A percentile compares a stretch with the other conserved stretches of the same genome.
Evolutionary conservation across 495 filamentous ascomycete species (phyloP).

Genomic region (Stereocaulon alpinum): DNA sequence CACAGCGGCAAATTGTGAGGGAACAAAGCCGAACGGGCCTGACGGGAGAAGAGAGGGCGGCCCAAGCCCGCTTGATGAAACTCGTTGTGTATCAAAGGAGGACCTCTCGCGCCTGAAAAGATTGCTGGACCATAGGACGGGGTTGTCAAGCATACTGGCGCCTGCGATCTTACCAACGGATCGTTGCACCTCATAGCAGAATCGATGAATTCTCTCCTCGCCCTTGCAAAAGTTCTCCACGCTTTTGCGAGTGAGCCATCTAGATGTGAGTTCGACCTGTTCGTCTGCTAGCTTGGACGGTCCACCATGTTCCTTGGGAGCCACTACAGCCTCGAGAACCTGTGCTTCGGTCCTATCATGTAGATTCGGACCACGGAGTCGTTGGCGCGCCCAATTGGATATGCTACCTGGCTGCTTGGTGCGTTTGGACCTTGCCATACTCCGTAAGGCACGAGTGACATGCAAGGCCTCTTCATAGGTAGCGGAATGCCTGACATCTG

Average conservation of each 20-base stretch:
- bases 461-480: slow-evolving; percentile 82
- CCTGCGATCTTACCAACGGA: slow-evolving; percentile 82
- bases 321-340: slow-evolving; percentile 77
- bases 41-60: neutral
- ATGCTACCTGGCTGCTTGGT: slow-evolving; percentile 32
- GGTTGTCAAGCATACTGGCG: slow-evolving; percentile 74
- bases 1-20: neutral
- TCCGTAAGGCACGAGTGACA: slow-evolving; percentile 77
- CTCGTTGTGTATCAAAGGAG: slow-evolving; percentile 58
- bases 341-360: slow-evolving; percentile 57
- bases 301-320: slow-evolving; percentile 72
- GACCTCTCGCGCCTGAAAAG: slow-evolving; percentile 72
- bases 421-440: slow-evolving; percentile 58
- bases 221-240: slow-evolving; percentile 93
- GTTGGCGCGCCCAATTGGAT: slow-evolving; percentile 20
- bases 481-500: slow-evolving; percentile 86
- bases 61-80: neutral
- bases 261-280: slow-evolving; percentile 74
- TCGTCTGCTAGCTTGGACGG: slow-evolving; percentile 95
- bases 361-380: slow-evolving; percentile 16
- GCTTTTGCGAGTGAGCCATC: slow-evolving; percentile 71
- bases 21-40: neutral
- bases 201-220: slow-evolving; percentile 90
- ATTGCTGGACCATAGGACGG: slow-evolving; percentile 87
- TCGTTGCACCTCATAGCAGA: slow-evolving; percentile 81